Conservation (phyloP, 306 rosid species). For the Vigna radiata region DNA sequence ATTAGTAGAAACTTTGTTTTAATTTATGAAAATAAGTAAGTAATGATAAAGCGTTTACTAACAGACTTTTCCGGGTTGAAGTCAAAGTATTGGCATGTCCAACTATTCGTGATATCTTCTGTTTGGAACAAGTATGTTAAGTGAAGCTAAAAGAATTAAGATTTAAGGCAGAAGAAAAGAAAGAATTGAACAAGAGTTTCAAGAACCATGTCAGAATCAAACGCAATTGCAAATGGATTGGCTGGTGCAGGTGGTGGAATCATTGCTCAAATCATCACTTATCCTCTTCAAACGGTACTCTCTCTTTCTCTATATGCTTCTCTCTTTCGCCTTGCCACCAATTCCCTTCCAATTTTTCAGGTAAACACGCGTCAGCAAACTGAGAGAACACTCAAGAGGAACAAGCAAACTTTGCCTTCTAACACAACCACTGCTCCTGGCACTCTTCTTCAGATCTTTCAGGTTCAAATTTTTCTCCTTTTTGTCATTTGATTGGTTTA, state of each 20-base stretch:
- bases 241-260: conserved; percentile 92
- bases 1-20: too few species aligned
- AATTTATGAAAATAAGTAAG: too few species aligned
- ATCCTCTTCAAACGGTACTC: conserved; percentile 79
- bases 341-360: conserved; percentile 45
- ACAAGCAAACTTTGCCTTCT: conserved; percentile 42
- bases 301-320: background rate
- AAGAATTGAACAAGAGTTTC: background rate
- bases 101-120: too few species aligned
- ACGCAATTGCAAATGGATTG: conserved; percentile 79
- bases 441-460: conserved; percentile 75
- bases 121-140: too few species aligned
- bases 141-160: too few species aligned
- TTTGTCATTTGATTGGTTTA: background rate
- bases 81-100: too few species aligned
- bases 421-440: conserved; percentile 38
- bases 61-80: too few species aligned
- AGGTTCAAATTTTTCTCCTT: conserved; percentile 47
- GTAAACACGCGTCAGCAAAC: conserved; percentile 91
- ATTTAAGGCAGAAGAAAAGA: background rate
- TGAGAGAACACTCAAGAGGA: conserved; percentile 70
- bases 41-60: too few species aligned
- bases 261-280: conserved; percentile 84
- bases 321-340: background rate
- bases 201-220: conserved; percentile 57